Evolutionary conservation across 208 protist species (phyloP), one percentile per base, ranked within the genome.

Genomic region (Spironucleus salmonicida): DNA sequence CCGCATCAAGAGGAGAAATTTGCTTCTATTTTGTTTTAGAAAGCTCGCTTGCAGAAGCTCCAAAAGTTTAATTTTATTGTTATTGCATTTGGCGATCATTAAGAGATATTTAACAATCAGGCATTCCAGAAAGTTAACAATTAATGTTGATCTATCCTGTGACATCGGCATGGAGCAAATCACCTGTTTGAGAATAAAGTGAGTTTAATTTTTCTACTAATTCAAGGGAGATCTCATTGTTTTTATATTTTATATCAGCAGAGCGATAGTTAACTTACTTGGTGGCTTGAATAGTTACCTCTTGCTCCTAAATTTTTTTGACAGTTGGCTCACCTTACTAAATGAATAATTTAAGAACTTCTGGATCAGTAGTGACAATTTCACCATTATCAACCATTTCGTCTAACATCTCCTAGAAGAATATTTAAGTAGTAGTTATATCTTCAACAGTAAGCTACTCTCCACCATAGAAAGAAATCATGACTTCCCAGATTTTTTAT

Each of bases 221-320:
- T 11, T 71, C 64, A 38, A 71, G 9, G 34, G 9, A 71, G 64
- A 71, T 71, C 34, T 71, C 19, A 45, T 71, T 71, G 11, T 45
- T n/a, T 4, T 71, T 42, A 35, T 71, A 71, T 30, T 15, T 49
- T 7, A 71, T 71, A 9, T 35, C 64, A 4, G 4, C 32, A n/a
- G 32, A 35, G 7, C 64, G 7, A 35, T 71, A 38, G 34, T n/a
- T 42, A 35, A 42, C 4, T 32, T n/a, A 11, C 26, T 38, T 38
- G 15, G 64, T 71, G n/a, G 64, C 64, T n/a, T 71, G 64, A n/a
- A 71, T 38, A 23, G 64, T 71, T 19, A 71, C 38, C 64, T 71
- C 32, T 35, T 71, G 19, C 4, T 2, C 38, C 38, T 71, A 9
- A 9, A 42, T 38, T 35, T 35, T n/a, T n/a, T 71, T 71, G 9